Base-by-base conservation (phyloP, 345 rosid genomes). In the Gossypium anomalum region DNA sequence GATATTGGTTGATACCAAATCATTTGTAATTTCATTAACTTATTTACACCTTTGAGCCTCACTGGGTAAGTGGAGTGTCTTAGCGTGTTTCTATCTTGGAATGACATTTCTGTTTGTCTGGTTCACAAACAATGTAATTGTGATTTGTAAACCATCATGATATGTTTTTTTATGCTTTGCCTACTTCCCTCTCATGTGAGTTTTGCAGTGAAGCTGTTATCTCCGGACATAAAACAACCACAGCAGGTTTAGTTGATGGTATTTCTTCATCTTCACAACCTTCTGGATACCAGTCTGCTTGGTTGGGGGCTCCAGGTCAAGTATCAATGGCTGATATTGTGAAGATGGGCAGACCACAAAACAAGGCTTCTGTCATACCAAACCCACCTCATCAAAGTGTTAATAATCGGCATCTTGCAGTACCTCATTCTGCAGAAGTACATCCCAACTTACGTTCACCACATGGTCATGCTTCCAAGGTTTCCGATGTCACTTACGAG, bases 241-340 rank as follows among this genome's bases (percentile, higher is more conserved):
- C 86, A 13, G 70, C 66, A 62, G 71, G 85, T 60, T 70, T 79
- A 17, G 80, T 76, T 64, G 90, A 92, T 84, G 89, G 77, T 60
- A 74, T 89, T 70, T 77, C 83, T 66, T 79, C 87, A 47, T 71
- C 82, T 2, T 80, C 82, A 19, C 93, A 86, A 82, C 77, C 86
- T 70, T 74, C 88, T 78, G 97, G 89, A 82, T 87, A 81, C 82
- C 96, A 86, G 70, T 76, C 92, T 89, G 79, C 93, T 23, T 93
- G 96, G 97, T 45, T 74, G 67, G 94, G 91, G 79, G 87, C 80
- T 71, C 86, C 97, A 10, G 97, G 98, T 70, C 94, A 96, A 82
- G 85, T 80, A 75, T 93, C 98, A 25, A 89, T 96, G 99, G 98
- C 98, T 74, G 98, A 93, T 79, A 86, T 96, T 81, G 99, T 95